Evolutionary conservation across 441 rosid genomes (phyloP), one percentile per base, ranked within the genome.

Genomic region (Corymbia citriodora): DNA sequence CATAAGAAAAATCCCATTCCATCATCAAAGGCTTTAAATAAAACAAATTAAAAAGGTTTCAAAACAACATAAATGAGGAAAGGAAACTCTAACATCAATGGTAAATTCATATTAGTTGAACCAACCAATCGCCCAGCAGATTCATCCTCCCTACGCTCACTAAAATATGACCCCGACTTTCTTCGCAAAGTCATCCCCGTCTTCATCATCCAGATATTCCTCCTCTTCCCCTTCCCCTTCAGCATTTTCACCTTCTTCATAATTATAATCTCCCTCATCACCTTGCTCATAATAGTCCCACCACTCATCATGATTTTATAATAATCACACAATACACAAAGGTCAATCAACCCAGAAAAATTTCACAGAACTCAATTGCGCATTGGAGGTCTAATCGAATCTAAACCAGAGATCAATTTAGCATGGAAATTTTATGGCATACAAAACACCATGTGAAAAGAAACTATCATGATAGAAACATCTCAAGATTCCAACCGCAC

Each of bases 241-340:
- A 52, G 90, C 95, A 88, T 95, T 94, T 88, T 93, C 95, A 65
- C 93, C 96, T 91, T 94, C 97, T 55, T 95, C 96, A n/a, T 95
- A 95, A 90, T 93, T 92, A 86, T 95, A 95, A 33, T 96, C 97
- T 49, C 95, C 98, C 57, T 96, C 98, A 40, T 95, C 95, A 14
- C 55, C 96, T 90, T 95, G 95, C 92, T 95, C 98, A 63, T 95
- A 94, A 88, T 94, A 95, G n/a, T 94, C 96, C 27, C 92, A 33
- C 33, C 33, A 33, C 33, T 33, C 33, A 33, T 33, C 33, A 33
- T 33, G 33, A 33, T 33, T 33, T 33, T 33, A 33, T 33, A 33
- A 33, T 2, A 33, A 33, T 33, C 33, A 33, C 33, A 33, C 33
- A 33, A 33, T 33, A 33, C 33, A 33, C 33, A 33, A 33, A 33